Evolutionary conservation across 2,329 filamentous ascomycete genomes (phyloP), one percentile per base, ranked within the genome.

Genomic region (Chaetomium sp.): DNA sequence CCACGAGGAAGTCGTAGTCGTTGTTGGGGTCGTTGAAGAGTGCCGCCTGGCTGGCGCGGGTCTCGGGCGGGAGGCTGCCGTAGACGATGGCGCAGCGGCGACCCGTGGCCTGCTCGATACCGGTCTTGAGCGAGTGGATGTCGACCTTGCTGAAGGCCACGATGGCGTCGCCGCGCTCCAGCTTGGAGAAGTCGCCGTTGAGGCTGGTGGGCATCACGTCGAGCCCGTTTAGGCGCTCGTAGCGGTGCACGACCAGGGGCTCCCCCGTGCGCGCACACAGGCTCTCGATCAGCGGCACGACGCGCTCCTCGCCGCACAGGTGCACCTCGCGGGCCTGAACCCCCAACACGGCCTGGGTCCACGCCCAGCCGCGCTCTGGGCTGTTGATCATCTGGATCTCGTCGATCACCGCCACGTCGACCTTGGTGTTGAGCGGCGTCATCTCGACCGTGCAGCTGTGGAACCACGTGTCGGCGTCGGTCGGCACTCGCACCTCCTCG

Each of bases 381-480:
- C 91, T 86, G 12, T 83, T 86, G 62, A 99, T 89, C 94, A 99
- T 97, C 71, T 99, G 94, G 55, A 99, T 97, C 74, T 99, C 94
- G 67, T 99, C 94, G 60, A 99, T 92, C 62, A 99, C 92, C 1
- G 90, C 92, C 38, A 99, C 91, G 43, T 97, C 92, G 35, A 89
- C 83, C 2, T 70, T 68, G 4, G 71, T 62, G 63, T 74, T 79
- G n/a, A 77, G 67, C 1, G 80, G 80, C 6, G 79, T 72, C 81
- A 99, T 99, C 70, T 99, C 94, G 3, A 99, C 94, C 0, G 94
- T 99, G 67, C 94, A 96, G 67, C 90, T 92, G 55, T 79, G 80
- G 66, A 95, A 86, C 58, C 78, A 78, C 4, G 72, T 71, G 51
- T 84, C 75, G 1, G 74, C 72, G 8, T 79, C 74, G 48, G 84